Conservation (phyloP, 73 alveolate species). For the Urostyla sp. region DNA sequence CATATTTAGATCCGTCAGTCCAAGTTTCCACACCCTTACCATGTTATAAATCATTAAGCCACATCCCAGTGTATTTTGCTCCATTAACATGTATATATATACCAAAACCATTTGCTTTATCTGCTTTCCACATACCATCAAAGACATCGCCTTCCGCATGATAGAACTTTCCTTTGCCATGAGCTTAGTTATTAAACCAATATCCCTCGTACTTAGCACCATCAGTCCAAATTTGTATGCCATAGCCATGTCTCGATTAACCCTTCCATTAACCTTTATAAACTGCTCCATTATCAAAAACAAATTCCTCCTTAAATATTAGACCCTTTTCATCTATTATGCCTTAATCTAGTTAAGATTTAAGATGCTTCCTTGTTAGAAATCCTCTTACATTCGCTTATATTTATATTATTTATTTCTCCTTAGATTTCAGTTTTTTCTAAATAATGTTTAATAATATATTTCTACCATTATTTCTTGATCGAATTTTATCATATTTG, state of each 20-base stretch:
- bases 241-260: slow-evolving; percentile 78
- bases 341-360: background rate
- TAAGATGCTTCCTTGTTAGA: background rate
- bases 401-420: background rate
- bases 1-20: slow-evolving; percentile 82
- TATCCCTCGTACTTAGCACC: slow-evolving; percentile 77
- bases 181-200: slow-evolving; percentile 76
- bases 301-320: slow-evolving; percentile 39
- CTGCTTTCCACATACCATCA: slow-evolving; percentile 76
- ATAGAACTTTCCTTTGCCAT: slow-evolving; percentile 80
- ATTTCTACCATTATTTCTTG: background rate
- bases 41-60: slow-evolving; percentile 79
- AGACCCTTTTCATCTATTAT: slow-evolving; percentile 1
- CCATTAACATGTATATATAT: slow-evolving; percentile 72
- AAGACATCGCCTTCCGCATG: slow-evolving; percentile 64
- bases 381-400: background rate
- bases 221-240: slow-evolving; percentile 75
- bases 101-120: slow-evolving; percentile 78
- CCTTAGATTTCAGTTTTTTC: background rate
- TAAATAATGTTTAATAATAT: background rate
- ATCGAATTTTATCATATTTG: slow-evolving; percentile 4
- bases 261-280: slow-evolving; percentile 70
- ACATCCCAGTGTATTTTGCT: slow-evolving; percentile 70
- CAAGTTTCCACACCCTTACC: slow-evolving; percentile 77
- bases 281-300: slow-evolving; percentile 58